A percentile compares a stretch with the other conserved stretches of the same genome.
These are phyloP conservation scores for Ophiocordyceps camponoti-saundersi DNA, from an alignment of 2,329 filamentous ascomycete species.

Conservation along the genomic window DNA sequence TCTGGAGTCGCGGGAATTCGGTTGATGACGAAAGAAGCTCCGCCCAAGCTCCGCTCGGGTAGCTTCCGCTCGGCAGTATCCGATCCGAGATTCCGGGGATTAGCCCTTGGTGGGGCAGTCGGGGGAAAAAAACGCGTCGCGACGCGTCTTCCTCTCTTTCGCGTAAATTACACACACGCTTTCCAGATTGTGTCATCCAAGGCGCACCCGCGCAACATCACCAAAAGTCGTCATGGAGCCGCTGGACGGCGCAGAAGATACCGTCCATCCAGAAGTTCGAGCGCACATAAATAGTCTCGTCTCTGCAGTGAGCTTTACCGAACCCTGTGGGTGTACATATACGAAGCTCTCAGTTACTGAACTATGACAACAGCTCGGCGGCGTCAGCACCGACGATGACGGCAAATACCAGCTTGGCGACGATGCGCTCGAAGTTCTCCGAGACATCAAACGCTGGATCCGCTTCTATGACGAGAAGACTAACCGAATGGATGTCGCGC, in stretches of 20 bases:
- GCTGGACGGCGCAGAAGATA: slow-evolving; percentile 32
- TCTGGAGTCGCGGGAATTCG: too few relatives aligned
- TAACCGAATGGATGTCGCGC: slow-evolving; percentile 85
- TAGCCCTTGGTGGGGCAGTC: too few relatives aligned
- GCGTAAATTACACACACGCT: background rate
- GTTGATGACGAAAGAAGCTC: too few relatives aligned
- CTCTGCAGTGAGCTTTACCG: slow-evolving; percentile 53
- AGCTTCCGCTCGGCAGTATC: slow-evolving; percentile 22
- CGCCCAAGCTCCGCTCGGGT: slow-evolving; percentile 12
- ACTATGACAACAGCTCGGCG: slow-evolving; percentile 50
- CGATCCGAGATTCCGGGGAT: too few relatives aligned
- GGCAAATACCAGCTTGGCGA: slow-evolving; percentile 80
- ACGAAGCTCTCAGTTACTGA: slow-evolving; percentile 4
- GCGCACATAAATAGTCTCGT: slow-evolving; percentile 88
- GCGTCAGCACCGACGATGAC: slow-evolving; percentile 61
- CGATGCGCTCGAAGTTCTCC: slow-evolving; percentile 78
- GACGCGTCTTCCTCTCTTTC: too few relatives aligned
- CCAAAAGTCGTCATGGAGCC: slow-evolving; percentile 29
- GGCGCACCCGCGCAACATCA: background rate
- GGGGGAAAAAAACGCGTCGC: too few relatives aligned
- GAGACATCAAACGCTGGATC: slow-evolving; percentile 90
- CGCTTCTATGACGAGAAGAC: slow-evolving; percentile 86
- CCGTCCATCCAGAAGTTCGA: slow-evolving; percentile 81
- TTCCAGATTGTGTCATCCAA: background rate
- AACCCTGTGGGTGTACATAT: background rate